Percentiles rank a stretch among this genome's conserved stretches.
Evolutionary conservation across 192 early-diverging fungal genomes (phyloP).

Genomic region (Glomus cerebriforme): DNA sequence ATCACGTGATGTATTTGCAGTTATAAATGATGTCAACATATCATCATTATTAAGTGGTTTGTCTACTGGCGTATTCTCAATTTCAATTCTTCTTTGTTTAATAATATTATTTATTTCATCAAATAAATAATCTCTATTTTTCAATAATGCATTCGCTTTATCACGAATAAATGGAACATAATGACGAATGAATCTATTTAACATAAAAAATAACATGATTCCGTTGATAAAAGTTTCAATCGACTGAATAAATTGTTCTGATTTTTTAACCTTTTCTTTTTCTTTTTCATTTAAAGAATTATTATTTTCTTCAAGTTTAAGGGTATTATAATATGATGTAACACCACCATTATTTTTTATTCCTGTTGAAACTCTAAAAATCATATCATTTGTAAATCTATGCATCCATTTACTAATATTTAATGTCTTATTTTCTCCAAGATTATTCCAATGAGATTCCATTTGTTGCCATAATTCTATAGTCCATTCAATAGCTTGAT

Average conservation of each 20-base stretch:
- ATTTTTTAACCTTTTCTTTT: not conserved
- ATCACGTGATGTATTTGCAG: conserved; percentile 14
- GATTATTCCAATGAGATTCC: not conserved
- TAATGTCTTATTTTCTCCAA: not conserved
- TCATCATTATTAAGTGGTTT: not conserved
- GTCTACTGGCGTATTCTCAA: not conserved
- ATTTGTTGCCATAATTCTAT: not conserved
- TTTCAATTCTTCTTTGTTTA: conserved; percentile 17
- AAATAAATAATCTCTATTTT: not conserved
- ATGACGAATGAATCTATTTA: not conserved
- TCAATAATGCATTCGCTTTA: not conserved
- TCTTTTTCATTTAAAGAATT: not conserved
- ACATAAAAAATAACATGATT: not conserved
- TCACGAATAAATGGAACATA: not conserved
- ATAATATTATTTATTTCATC: not conserved
- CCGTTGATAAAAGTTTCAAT: not conserved
- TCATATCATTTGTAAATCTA: conserved; percentile 11
- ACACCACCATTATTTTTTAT: not conserved
- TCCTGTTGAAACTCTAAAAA: not conserved
- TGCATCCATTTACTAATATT: not conserved
- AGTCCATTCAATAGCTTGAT: not conserved
- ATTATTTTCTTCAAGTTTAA: not conserved
- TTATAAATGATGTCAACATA: conserved; percentile 17
- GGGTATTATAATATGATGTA: not conserved
- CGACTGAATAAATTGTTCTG: not conserved